Percentiles rank a stretch among this genome's conserved stretches.
These are phyloP conservation scores for Didymella arachidicola DNA, from an alignment of 2,329 filamentous ascomycete species.

Conservation along the genomic window DNA sequence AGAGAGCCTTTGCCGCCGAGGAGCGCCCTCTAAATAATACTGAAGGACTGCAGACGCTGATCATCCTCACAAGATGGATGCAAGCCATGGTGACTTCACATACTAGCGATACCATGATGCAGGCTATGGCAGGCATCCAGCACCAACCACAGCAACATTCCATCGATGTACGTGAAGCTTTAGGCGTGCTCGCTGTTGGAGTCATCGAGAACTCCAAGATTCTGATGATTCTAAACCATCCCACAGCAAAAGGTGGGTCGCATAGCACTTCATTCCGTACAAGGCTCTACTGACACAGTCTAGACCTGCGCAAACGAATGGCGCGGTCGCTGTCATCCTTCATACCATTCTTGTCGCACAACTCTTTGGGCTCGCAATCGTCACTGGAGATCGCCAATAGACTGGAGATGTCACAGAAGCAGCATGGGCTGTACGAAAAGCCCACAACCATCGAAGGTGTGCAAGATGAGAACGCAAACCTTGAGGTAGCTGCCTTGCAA, in stretches of 20 bases:
- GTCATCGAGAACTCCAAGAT: slow-evolving; percentile 68
- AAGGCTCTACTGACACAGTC: slow-evolving; percentile 19
- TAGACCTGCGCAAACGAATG: slow-evolving; percentile 46
- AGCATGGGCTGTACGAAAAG: slow-evolving; percentile 53
- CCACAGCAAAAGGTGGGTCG: slow-evolving; percentile 60
- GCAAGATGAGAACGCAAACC: slow-evolving; percentile 45
- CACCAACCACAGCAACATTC: slow-evolving; percentile 63
- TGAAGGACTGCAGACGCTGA: slow-evolving; percentile 44
- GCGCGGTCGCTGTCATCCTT: slow-evolving; percentile 44
- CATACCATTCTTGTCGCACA: slow-evolving; percentile 60
- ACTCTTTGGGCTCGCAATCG: slow-evolving; percentile 59
- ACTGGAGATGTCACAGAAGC: slow-evolving; percentile 52
- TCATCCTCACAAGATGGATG: slow-evolving; percentile 49
- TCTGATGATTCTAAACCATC: slow-evolving; percentile 61
- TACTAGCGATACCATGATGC: slow-evolving; percentile 50
- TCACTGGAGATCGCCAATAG: slow-evolving; percentile 58
- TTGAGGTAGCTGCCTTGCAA: slow-evolving; percentile 57
- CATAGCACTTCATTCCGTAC: no score
- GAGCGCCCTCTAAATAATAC: slow-evolving; percentile 42
- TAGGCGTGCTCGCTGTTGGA: slow-evolving; percentile 69
- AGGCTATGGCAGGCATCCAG: slow-evolving; percentile 52
- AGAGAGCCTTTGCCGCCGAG: slow-evolving; percentile 46
- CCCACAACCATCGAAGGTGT: slow-evolving; percentile 56
- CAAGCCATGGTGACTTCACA: slow-evolving; percentile 51
- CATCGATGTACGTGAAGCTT: slow-evolving; percentile 68